These are phyloP conservation scores for Centaurea solstitialis DNA, from an alignment of 129 eudicot genomes.

Conservation along the genomic window DNA sequence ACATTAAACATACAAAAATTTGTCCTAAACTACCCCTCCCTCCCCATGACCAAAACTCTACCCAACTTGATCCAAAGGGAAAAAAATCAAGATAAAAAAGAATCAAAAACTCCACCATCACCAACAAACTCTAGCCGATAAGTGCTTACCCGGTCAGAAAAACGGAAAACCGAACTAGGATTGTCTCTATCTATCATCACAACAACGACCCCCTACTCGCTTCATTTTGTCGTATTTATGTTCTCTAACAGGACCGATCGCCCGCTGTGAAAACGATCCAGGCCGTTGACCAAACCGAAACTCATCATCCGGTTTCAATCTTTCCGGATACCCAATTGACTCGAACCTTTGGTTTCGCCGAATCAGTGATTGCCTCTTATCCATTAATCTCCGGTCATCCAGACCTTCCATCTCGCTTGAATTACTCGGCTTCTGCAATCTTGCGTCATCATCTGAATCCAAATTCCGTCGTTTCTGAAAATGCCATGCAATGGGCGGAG, in stretches of 20 bases:
- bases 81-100: background rate
- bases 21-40: slow-evolving; percentile 15
- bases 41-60: slow-evolving; percentile 18
- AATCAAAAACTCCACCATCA: background rate
- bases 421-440: slow-evolving; percentile 44
- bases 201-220: slow-evolving; percentile 25
- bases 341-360: slow-evolving; percentile 46
- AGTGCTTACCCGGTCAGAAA: no score
- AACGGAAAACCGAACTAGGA: background rate
- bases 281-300: slow-evolving; percentile 45
- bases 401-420: slow-evolving; percentile 41
- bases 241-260: slow-evolving; percentile 24
- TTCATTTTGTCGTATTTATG: slow-evolving; percentile 38
- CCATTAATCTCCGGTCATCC: slow-evolving; percentile 45
- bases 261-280: slow-evolving; percentile 48
- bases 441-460: slow-evolving; percentile 42
- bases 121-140: no score
- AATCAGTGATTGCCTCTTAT: slow-evolving; percentile 49
- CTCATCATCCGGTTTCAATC: slow-evolving; percentile 48
- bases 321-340: slow-evolving; percentile 42
- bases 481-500: slow-evolving; percentile 66
- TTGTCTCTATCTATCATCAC: slow-evolving; percentile 11
- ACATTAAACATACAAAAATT: slow-evolving; percentile 1
- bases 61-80: background rate
- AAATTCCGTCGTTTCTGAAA: slow-evolving; percentile 43